phyloP scores from a whole-genome alignment of 257 asterid species.

The Solanum okadae region DNA sequence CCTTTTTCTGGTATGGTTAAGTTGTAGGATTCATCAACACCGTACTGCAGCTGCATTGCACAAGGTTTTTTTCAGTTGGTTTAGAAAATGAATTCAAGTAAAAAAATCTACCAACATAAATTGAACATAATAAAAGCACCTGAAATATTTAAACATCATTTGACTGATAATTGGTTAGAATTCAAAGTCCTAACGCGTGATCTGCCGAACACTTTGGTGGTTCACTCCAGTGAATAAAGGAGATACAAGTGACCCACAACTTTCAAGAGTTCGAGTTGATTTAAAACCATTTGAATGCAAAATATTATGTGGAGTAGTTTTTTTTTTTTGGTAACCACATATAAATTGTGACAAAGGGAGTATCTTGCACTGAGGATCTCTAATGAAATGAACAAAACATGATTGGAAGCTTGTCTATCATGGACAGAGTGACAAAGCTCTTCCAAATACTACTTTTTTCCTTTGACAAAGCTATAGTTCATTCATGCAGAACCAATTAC shows the following conservation, averaged over 20 bases:
- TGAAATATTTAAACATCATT: neutral
- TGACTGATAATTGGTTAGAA: neutral
- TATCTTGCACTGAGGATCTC: neutral
- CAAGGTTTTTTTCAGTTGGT: neutral
- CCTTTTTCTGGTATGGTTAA: slow-evolving; percentile 42
- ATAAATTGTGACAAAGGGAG: neutral
- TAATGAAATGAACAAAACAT: neutral
- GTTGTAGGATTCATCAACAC: slow-evolving; percentile 69
- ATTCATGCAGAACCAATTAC: neutral
- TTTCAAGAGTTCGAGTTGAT: neutral
- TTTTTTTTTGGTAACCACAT: neutral
- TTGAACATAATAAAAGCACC: neutral
- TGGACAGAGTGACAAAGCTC: neutral
- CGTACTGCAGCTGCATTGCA: slow-evolving; percentile 62
- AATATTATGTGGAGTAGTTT: neutral
- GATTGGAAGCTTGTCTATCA: neutral
- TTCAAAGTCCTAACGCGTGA: neutral
- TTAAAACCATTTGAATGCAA: neutral
- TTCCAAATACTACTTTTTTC: neutral
- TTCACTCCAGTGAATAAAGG: neutral
- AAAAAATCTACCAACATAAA: neutral
- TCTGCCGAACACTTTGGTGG: neutral
- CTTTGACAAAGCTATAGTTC: neutral
- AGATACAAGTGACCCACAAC: neutral
- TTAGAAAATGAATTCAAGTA: neutral